Evolutionary conservation across 768 basidiomycete genomes (phyloP), one percentile per base, ranked within the genome.

Genomic region (Suillus spraguei): DNA sequence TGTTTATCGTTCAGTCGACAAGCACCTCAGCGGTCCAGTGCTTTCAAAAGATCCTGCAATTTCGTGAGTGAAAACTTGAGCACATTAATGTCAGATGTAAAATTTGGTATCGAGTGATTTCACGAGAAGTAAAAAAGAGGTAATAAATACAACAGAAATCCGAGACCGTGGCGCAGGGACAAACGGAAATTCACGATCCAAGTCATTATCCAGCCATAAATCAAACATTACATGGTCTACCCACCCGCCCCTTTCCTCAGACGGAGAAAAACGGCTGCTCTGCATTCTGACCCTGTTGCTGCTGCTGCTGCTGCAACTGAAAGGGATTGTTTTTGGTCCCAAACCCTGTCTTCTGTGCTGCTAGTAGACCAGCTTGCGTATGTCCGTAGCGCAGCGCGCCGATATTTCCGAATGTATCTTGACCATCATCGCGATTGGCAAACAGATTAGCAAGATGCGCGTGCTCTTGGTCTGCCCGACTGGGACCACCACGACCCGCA

Each of bases 361-460:
- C 67, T 39, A 86, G 42, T 8, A 79, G 76, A 10, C 86, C 86
- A 20, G 84, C 87, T 41, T 82, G 80, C 0, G 85, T 84, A 58
- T 85, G 80, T 2, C 87, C 87, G 64, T 87, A 91, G 82, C 95
- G 85, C 65, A 97, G 73, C 59, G 80, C 65, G 22, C 97, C 97
- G 38, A 87, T 69, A 74, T 99, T 99, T 59, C 97, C 97, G 72
- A 98, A 99, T 60, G 97, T 97, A 77, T 99, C 97, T 72, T 91
- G 81, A 1, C 97, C 97, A 68, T 93, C 95, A 62, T 97, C 96
- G 59, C 90, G 83, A 70, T 92, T 93, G 7, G 93, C 96, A 66
- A 98, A 88, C 68, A 98, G 76, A 60, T 76, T 80, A 3, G 96
- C 95, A 60, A 99, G 84, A 42, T 89, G 84, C 16, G 86, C 73